Conservation (phyloP, 371 early-diverging fungal species). For the Apophysomyces trapeziformis region DNA sequence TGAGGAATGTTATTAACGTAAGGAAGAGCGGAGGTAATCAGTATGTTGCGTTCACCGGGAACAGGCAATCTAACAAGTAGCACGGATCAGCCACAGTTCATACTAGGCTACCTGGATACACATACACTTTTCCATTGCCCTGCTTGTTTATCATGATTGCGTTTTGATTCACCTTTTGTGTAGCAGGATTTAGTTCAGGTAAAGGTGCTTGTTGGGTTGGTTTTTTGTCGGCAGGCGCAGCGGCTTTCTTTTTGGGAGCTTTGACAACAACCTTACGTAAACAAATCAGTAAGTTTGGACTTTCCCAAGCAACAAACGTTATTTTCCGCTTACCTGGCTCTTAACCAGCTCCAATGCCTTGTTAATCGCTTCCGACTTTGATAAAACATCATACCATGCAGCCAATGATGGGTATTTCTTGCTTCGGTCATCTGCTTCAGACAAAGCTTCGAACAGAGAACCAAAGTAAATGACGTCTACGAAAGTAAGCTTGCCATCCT, state of each 20-base stretch:
- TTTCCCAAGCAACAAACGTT: not conserved
- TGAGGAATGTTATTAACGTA: constrained; percentile 99
- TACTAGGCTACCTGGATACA: not conserved
- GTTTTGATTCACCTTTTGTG: constrained; percentile 41
- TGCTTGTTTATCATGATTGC: constrained; percentile 18
- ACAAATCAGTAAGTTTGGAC: too few species aligned
- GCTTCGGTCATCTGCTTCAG: constrained; percentile 25
- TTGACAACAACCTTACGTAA: constrained; percentile 22
- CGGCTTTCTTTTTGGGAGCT: constrained; percentile 40
- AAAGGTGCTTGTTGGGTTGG: constrained; percentile 20
- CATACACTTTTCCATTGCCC: constrained; percentile 67
- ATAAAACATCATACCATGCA: constrained; percentile 37
- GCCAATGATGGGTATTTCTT: constrained; percentile 38
- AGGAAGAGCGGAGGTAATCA: constrained; percentile 99
- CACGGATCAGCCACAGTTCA: constrained; percentile 2
- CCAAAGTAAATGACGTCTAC: constrained; percentile 46
- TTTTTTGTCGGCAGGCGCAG: not conserved
- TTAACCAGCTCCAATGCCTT: constrained; percentile 40
- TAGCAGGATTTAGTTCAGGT: constrained; percentile 33
- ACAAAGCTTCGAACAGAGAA: constrained; percentile 39
- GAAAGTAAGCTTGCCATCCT: constrained; percentile 32
- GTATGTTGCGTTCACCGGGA: constrained; percentile 78
- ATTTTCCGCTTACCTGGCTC: constrained; percentile 32
- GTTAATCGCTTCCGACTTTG: constrained; percentile 27
- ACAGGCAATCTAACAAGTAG: constrained; percentile 59